phyloP scores from a whole-genome alignment of 169 alveolate species.

The Eimeria necatrix region DNA sequence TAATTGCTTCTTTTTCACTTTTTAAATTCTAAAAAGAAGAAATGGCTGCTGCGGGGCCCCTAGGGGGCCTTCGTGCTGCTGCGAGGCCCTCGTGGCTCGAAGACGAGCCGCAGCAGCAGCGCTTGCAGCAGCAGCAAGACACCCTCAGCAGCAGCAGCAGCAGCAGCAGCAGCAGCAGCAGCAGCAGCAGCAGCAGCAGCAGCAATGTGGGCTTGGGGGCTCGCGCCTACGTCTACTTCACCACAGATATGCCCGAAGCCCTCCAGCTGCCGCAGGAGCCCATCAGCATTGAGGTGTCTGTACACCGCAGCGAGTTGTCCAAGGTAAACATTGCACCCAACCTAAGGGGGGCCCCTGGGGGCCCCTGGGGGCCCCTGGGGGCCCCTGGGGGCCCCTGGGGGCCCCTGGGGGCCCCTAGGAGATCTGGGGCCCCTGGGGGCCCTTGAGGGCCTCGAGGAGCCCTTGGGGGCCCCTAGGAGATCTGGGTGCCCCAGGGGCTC shows the following conservation, averaged over 20 bases:
- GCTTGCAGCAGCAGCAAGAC: background rate
- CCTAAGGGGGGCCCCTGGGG: background rate
- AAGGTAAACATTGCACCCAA: too few species aligned
- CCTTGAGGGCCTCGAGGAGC: too few species aligned
- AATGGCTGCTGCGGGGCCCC: slow-evolving; percentile 7
- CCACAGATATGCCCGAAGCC: slow-evolving; percentile 38
- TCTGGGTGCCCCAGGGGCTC: too few species aligned
- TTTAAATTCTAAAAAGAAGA: background rate
- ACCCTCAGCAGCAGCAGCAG: background rate
- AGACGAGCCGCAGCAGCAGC: background rate
- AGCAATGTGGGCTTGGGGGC: background rate
- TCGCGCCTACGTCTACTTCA: slow-evolving; percentile 26
- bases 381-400: background rate
- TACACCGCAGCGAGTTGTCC: background rate
- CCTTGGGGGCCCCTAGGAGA: too few species aligned
- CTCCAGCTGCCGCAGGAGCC: slow-evolving; percentile 34
- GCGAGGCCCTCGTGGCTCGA: background rate
- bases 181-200: background rate
- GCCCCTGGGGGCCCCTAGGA: background rate
- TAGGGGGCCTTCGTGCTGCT: background rate
- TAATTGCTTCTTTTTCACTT: background rate
- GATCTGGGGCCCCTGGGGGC: too few species aligned
- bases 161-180: background rate
- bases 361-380: background rate
- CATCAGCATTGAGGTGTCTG: slow-evolving; percentile 30